These are phyloP conservation scores for Aureobasidium sp. DNA, from an alignment of 2,329 filamentous ascomycete genomes.

Conservation along the genomic window DNA sequence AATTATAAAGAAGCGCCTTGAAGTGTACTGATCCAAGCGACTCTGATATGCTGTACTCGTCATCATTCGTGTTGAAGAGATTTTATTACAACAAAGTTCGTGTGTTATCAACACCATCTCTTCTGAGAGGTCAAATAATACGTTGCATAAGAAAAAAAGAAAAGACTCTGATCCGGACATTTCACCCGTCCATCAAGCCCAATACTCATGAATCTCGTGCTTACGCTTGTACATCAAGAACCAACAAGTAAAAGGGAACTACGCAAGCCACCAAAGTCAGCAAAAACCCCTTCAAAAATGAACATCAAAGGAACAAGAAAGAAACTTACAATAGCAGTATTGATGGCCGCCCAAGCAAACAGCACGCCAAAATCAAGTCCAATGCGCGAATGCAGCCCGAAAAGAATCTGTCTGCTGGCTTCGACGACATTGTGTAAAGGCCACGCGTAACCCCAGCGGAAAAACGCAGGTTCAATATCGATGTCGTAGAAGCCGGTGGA, in stretches of 20 bases:
- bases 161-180: no score
- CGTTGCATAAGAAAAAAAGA: no score
- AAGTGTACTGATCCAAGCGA: no score
- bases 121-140: no score
- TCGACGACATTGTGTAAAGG: conserved; percentile 57
- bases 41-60: no score
- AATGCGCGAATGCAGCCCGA: conserved; percentile 52
- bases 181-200: conserved; percentile 11
- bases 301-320: not conserved
- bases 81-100: no score
- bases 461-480: conserved; percentile 53
- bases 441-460: conserved; percentile 57
- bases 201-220: conserved; percentile 29
- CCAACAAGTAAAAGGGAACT: conserved; percentile 45
- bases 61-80: no score
- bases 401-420: conserved; percentile 53
- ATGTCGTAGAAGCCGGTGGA: conserved; percentile 54
- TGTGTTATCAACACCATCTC: no score
- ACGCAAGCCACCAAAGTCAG: no score
- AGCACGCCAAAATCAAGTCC: conserved; percentile 56
- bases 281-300: not conserved
- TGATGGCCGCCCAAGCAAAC: conserved; percentile 51
- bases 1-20: no score
- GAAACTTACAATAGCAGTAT: conserved; percentile 34
- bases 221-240: conserved; percentile 36